Evolutionary conservation across 352 stramenopile species (phyloP).

Genomic region (Phytophthora cryptogea): DNA sequence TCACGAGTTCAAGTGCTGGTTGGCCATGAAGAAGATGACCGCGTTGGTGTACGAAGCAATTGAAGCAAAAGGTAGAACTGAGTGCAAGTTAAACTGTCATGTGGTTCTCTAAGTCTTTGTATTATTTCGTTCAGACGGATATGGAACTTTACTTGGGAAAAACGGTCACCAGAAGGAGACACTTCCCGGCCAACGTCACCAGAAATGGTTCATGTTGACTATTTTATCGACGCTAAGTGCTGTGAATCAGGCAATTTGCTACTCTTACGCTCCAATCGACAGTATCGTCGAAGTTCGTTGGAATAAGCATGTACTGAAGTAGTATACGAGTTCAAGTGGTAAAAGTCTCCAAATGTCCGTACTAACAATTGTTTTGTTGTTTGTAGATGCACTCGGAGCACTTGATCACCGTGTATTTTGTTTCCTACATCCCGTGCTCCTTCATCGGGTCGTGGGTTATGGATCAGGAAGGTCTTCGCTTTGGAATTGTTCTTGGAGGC

Average conservation of each 20-base stretch:
- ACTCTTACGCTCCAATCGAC: conserved; percentile 73
- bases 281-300: conserved; percentile 56
- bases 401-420: conserved; percentile 78
- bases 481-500: conserved; percentile 58
- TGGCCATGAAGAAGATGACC: conserved; percentile 14
- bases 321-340: no score
- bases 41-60: conserved; percentile 10
- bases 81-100: not conserved
- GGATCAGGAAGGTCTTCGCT: conserved; percentile 64
- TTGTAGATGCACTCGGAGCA: conserved; percentile 62
- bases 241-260: conserved; percentile 61
- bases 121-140: not conserved
- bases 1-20: not conserved
- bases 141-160: conserved; percentile 7
- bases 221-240: conserved; percentile 57
- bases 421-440: conserved; percentile 77
- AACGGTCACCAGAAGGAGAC: not conserved
- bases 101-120: not conserved
- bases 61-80: conserved; percentile 15
- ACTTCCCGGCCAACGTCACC: not conserved
- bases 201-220: conserved; percentile 68
- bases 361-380: not conserved
- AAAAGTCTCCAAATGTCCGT: not conserved
- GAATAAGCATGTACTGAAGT: conserved; percentile 46
- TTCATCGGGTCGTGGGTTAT: conserved; percentile 82